Conservation (phyloP, 768 basidiomycete species). For the Suillus fuscotomentosus region DNA sequence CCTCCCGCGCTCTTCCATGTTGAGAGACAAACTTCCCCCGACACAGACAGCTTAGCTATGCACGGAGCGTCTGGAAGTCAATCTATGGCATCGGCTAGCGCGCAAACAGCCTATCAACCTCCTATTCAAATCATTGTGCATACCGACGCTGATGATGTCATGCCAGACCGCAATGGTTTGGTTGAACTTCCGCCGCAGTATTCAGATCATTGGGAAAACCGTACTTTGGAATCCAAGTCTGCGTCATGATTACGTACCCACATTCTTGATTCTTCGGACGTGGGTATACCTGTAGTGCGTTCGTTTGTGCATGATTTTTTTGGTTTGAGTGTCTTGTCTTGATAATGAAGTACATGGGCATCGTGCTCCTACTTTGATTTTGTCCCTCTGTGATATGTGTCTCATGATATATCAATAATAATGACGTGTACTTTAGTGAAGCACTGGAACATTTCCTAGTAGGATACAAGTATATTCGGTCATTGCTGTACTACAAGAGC, state of each 20-base stretch:
- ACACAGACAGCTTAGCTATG: slow-evolving; percentile 16
- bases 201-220: slow-evolving; percentile 42
- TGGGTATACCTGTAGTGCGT: background rate
- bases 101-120: slow-evolving; percentile 46
- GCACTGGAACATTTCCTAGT: too few relatives aligned
- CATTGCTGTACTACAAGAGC: too few relatives aligned
- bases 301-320: background rate
- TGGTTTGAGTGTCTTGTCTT: background rate
- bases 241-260: background rate
- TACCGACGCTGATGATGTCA: slow-evolving; percentile 63
- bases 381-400: background rate
- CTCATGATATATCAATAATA: background rate
- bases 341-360: background rate
- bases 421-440: background rate
- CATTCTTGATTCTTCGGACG: background rate
- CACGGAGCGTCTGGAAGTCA: slow-evolving; percentile 18
- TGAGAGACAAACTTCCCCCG: slow-evolving; percentile 13
- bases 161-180: slow-evolving; percentile 45
- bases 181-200: slow-evolving; percentile 81
- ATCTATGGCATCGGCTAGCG: slow-evolving; percentile 35
- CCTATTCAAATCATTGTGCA: slow-evolving; percentile 64
- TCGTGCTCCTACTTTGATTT: background rate
- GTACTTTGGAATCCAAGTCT: background rate
- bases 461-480: too few relatives aligned
- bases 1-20: background rate